phyloP scores from a whole-genome alignment of 2,329 filamentous ascomycete genomes.

The Blumeria graminis region DNA sequence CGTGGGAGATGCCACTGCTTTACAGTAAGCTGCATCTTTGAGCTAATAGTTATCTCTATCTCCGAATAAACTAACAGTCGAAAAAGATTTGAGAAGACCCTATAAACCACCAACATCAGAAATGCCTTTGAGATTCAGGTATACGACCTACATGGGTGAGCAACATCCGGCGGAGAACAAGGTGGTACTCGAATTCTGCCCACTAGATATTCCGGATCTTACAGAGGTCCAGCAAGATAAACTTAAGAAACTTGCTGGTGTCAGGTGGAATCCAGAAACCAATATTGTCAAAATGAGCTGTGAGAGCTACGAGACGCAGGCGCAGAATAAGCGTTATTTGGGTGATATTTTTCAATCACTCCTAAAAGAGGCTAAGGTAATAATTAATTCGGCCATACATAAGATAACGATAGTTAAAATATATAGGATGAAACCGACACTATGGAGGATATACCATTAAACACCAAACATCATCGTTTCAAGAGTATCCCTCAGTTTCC shows the following conservation, averaged over 20 bases:
- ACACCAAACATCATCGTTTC: conserved; percentile 60
- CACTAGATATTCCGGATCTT: conserved; percentile 44
- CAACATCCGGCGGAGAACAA: conserved; percentile 76
- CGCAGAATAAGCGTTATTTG: conserved; percentile 93
- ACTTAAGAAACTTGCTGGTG: conserved; percentile 65
- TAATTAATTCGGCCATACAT: conserved; percentile 3
- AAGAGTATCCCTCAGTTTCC: conserved; percentile 51
- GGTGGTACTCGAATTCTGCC: conserved; percentile 77
- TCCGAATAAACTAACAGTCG: conserved; percentile 4
- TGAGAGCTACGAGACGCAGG: conserved; percentile 68
- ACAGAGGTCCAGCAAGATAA: conserved; percentile 47
- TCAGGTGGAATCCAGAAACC: conserved; percentile 67
- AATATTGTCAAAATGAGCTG: conserved; percentile 72
- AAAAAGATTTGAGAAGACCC: conserved; percentile 53
- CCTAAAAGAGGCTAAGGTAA: conserved; percentile 46
- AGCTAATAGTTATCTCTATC: background rate
- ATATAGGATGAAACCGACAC: conserved; percentile 35
- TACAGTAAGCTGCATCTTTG: conserved; percentile 39
- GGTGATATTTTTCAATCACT: conserved; percentile 53
- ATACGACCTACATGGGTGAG: conserved; percentile 92
- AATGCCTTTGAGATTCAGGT: conserved; percentile 72
- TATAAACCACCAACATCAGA: conserved; percentile 45
- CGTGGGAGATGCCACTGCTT: conserved; percentile 89
- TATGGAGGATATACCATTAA: conserved; percentile 74
- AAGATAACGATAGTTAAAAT: background rate